Percentiles rank a stretch among this genome's conserved stretches.
phyloP scores from a whole-genome alignment of 805 yeast species.

The Schwanniomyces polymorphus region DNA sequence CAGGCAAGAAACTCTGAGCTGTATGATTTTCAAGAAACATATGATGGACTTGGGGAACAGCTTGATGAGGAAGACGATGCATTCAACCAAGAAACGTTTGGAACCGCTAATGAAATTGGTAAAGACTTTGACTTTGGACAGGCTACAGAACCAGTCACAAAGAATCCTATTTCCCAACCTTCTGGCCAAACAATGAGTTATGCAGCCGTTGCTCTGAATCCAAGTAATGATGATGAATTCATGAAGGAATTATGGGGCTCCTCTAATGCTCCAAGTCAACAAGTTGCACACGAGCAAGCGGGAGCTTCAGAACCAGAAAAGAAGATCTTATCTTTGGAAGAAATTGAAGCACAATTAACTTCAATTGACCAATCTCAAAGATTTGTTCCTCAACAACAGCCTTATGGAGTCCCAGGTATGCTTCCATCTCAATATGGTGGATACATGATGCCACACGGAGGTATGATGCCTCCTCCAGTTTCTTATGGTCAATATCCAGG shows the following conservation, averaged over 20 bases:
- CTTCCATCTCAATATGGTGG: conserved; percentile 36
- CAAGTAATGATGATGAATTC: conserved; percentile 43
- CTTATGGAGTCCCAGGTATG: conserved; percentile 30
- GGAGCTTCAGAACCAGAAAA: conserved; percentile 23
- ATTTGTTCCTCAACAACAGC: conserved; percentile 31
- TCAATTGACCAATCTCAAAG: conserved; percentile 36
- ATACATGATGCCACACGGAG: conserved; percentile 42
- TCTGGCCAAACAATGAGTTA: conserved; percentile 29
- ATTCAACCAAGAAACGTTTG: conserved; percentile 79
- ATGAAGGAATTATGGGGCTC: conserved; percentile 48
- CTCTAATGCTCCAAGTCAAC: conserved; percentile 33
- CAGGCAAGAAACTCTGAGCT: conserved; percentile 26
- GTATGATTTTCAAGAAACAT: conserved; percentile 80
- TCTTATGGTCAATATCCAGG: conserved; percentile 34
- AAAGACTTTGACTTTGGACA: conserved; percentile 66
- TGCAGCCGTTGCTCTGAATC: conserved; percentile 37
- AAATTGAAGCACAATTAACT: conserved; percentile 77
- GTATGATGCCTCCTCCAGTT: conserved; percentile 35
- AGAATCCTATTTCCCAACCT: conserved; percentile 24
- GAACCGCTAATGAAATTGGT: conserved; percentile 50
- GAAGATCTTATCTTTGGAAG: conserved; percentile 71
- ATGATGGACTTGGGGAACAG: conserved; percentile 73
- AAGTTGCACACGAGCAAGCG: conserved; percentile 12
- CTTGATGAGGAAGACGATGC: conserved; percentile 73
- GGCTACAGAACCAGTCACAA: conserved; percentile 4